Base-by-base conservation (phyloP, 805 yeast species). In the Torulaspora franciscae region DNA sequence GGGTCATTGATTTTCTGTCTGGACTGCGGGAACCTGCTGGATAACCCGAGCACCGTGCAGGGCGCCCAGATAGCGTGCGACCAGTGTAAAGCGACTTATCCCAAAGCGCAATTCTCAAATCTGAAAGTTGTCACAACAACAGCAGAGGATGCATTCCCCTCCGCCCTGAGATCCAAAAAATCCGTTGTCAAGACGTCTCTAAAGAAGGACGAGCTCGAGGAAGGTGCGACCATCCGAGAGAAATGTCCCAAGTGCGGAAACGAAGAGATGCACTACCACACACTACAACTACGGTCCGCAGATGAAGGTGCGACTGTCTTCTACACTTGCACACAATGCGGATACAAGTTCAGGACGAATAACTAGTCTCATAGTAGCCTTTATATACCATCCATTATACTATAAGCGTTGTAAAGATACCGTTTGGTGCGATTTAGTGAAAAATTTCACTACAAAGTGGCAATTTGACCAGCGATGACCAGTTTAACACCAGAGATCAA, bases 271-370 rank as follows among this genome's bases (percentile, higher is more conserved):
- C 90, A 83, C 64, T 93, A 91, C 65, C 98, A 93, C 63, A 93
- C 99, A 4, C 73, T 93, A 55, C 99, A 93, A 69, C 76, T 93
- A 57, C 81, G 99, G 70, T 85, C 96, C 43, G 99, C 99, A 1
- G 99, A 93, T 75, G 99, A 93, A 76, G 99, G 99, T 76, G 95
- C 99, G 24, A 93, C 99, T 7, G 98, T 93, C 28, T 93, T 93
- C 65, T 95, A 93, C 70, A 91, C 99, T 1, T 93, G 99, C 73
- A 83, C 95, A 1, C 71, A 77, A 33, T 93, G 99, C 76, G 89
- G 90, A 34, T 88, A 91, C 75, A 81, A 87, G 59, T 90, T 86
- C 74, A 83, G 97, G 72, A 90, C 96, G 29, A 91, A 93, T 67
- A 93, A 93, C 65, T 91, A 58, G 64, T 22, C 29, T 22, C 14